Evolutionary conservation across 2,329 filamentous ascomycete species (phyloP).

Genomic region (Neoscytalidium dimidiatum): DNA sequence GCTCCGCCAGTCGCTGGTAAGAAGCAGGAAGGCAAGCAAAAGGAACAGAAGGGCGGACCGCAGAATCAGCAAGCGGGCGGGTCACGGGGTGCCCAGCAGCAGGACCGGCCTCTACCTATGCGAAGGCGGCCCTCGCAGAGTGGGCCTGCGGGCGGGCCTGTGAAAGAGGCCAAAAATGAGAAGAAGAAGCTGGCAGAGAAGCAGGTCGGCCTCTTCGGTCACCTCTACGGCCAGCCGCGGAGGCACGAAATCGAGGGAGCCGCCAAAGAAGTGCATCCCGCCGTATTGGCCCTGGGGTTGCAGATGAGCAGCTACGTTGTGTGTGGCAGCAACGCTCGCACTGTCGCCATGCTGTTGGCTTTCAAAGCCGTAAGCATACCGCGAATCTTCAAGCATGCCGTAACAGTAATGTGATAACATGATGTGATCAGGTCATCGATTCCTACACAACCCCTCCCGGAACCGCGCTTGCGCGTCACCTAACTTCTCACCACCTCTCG

Average conservation of each 20-base stretch:
- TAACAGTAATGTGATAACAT: slow-evolving; percentile 17
- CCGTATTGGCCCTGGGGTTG: slow-evolving; percentile 80
- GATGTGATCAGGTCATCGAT: slow-evolving; percentile 69
- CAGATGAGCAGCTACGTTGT: slow-evolving; percentile 89
- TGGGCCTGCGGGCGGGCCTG: slow-evolving; percentile 25
- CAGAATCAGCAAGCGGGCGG: slow-evolving; percentile 37
- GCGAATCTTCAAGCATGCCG: too few species aligned
- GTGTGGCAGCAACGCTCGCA: slow-evolving; percentile 83
- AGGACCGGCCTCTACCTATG: slow-evolving; percentile 26
- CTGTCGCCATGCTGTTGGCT: slow-evolving; percentile 82
- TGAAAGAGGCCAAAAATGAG: slow-evolving; percentile 34
- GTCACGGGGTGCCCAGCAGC: slow-evolving; percentile 32
- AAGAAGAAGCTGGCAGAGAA: slow-evolving; percentile 48
- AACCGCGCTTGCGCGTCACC: slow-evolving; percentile 83
- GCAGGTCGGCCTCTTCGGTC: slow-evolving; percentile 75
- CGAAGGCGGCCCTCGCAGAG: slow-evolving; percentile 36
- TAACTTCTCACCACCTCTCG: slow-evolving; percentile 87
- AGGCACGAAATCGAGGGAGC: slow-evolving; percentile 63
- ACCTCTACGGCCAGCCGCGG: slow-evolving; percentile 76
- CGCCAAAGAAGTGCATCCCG: slow-evolving; percentile 77
- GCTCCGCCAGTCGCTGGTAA: slow-evolving; percentile 36
- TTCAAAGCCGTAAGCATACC: slow-evolving; percentile 73
- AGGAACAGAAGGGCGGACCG: slow-evolving; percentile 35
- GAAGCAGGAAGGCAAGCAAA: slow-evolving; percentile 41
- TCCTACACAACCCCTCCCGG: slow-evolving; percentile 88